Percentiles rank a stretch among this genome's conserved stretches.
These are phyloP conservation scores for Rhododendron henanense DNA, from an alignment of 148 eudicot genomes.

Conservation along the genomic window DNA sequence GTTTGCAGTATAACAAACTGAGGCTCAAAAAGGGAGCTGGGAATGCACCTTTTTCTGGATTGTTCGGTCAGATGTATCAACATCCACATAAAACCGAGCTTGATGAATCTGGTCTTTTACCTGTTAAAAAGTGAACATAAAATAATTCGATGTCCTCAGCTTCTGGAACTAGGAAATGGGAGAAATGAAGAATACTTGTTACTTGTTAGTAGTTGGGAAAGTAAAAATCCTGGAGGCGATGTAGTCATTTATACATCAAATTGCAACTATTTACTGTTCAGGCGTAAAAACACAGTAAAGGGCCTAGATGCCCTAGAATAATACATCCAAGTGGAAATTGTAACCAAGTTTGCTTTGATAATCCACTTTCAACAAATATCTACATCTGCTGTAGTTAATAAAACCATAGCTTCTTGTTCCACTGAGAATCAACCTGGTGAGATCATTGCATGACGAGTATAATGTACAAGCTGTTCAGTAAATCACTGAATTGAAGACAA, in stretches of 20 bases:
- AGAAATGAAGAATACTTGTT: background rate
- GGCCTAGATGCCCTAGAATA: background rate
- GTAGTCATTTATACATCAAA: background rate
- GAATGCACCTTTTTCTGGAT: constrained; percentile 74
- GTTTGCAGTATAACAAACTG: constrained; percentile 16
- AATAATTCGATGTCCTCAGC: constrained; percentile 1
- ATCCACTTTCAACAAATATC: background rate
- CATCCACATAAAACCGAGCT: constrained; percentile 76
- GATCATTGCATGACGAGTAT: background rate
- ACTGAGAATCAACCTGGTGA: background rate
- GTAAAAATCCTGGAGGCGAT: background rate
- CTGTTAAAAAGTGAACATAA: constrained; percentile 2
- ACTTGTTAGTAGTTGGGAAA: too few relatives aligned
- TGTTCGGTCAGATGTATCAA: constrained; percentile 75
- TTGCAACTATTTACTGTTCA: background rate
- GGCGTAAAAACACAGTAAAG: background rate
- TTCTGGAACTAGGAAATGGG: constrained; percentile 2
- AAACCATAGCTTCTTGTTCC: background rate
- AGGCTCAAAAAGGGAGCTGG: background rate
- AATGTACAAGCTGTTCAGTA: background rate
- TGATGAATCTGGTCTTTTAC: constrained; percentile 53
- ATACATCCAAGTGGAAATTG: background rate
- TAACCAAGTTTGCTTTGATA: background rate
- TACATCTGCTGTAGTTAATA: background rate
- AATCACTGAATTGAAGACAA: background rate